Conservation (phyloP, 2,329 filamentous ascomycete species). For the Ceratocystis harringtonii region DNA sequence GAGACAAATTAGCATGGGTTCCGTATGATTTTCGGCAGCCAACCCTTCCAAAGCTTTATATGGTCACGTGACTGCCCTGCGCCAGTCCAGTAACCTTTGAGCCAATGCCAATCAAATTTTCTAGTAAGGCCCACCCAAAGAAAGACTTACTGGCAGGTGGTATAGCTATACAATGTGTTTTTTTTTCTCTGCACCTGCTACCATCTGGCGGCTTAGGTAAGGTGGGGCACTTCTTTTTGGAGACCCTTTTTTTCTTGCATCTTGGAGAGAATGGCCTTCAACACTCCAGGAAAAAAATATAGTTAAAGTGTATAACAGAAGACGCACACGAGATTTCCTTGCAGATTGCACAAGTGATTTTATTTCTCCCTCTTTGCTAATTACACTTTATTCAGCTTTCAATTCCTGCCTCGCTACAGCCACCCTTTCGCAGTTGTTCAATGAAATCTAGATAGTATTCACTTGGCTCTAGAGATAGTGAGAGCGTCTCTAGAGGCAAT, state of each 20-base stretch:
- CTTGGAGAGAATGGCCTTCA: not conserved
- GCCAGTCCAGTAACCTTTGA: conserved; percentile 17
- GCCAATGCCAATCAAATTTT: conserved; percentile 17
- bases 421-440: conserved; percentile 25
- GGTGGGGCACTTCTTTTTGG: conserved; percentile 3
- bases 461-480: conserved; percentile 63
- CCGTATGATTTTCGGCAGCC: conserved; percentile 17
- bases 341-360: not conserved
- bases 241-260: conserved; percentile 5
- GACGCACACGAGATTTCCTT: too few species aligned
- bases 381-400: not conserved
- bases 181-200: not conserved
- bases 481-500: conserved; percentile 60
- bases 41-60: conserved; percentile 4
- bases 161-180: too few species aligned
- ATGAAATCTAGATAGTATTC: conserved; percentile 52
- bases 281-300: too few species aligned
- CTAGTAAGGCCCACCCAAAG: not conserved
- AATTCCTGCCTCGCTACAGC: not conserved
- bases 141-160: not conserved
- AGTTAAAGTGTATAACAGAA: too few species aligned
- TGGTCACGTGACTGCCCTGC: conserved; percentile 9
- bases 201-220: not conserved
- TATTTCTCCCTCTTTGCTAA: not conserved
- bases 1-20: conserved; percentile 16